These are phyloP conservation scores for Sedum album DNA, from an alignment of 164 flowering plant genomes.

Conservation along the genomic window DNA sequence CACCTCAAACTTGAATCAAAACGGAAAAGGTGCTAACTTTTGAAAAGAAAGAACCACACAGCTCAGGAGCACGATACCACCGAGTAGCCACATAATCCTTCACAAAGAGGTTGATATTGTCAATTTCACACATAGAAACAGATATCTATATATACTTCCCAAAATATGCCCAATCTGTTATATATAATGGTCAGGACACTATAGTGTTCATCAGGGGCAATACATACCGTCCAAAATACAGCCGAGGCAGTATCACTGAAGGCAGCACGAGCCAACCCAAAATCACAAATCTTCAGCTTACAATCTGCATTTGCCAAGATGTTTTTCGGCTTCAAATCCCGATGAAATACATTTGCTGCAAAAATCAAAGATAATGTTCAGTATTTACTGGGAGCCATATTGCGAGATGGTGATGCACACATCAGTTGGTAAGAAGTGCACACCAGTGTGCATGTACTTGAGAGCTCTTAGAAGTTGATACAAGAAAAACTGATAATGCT, in stretches of 20 bases:
- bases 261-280: constrained; percentile 89
- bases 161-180: background rate
- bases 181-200: background rate
- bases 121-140: background rate
- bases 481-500: constrained; percentile 71
- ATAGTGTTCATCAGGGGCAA: background rate
- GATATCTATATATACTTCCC: background rate
- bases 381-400: background rate
- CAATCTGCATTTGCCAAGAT: constrained; percentile 94
- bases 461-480: constrained; percentile 87
- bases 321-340: constrained; percentile 89
- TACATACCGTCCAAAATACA: constrained; percentile 91
- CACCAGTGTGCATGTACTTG: constrained; percentile 80
- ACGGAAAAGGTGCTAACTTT: constrained; percentile 38
- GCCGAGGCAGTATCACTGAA: constrained; percentile 83
- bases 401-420: background rate
- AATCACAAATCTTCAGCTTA: constrained; percentile 90
- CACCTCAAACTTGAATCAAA: background rate
- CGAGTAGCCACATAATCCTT: constrained; percentile 96
- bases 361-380: constrained; percentile 9
- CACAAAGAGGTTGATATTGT: constrained; percentile 7
- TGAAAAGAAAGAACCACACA: constrained; percentile 91
- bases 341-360: constrained; percentile 84
- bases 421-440: background rate
- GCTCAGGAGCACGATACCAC: constrained; percentile 98